Base-by-base conservation (phyloP, 176 grass and related monocot species). In the Elymus sibiricus region DNA sequence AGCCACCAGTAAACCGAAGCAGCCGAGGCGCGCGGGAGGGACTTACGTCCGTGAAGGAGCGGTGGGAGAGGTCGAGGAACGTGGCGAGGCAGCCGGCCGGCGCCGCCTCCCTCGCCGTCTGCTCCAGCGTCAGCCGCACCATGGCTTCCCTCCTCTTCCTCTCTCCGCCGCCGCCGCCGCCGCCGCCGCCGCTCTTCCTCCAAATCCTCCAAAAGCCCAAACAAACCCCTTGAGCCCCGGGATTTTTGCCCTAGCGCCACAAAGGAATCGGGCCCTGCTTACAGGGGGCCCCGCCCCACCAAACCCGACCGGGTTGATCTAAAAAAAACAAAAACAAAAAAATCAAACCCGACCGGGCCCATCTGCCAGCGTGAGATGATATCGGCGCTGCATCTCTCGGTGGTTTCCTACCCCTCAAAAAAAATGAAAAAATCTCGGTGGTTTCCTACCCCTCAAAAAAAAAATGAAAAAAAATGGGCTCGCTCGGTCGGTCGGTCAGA, bases 91-190 rank as follows among this genome's bases (percentile, higher is more conserved):
- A 44, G 5, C 70, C 86, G 10, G 76, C 83, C 42, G 76, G 51
- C 15, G 87, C 83, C 79, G 66, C 92, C 82, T 95, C 95, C 13
- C 83, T 78, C 74, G 84, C 76, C 56, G 90, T 86, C 91, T 95
- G 91, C 70, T 98, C 93, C 91, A 86, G 42, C 28, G 91, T 95
- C 47, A 98, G 89, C 65, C 86, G 87, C 76, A 77, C 81, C 95
- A 95, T 98, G 38, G 27, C n/a, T 53, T 2, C 49, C 49, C 12
- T 46, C 12, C 1, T 46, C 73, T 21, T 10, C 73, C 22, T 47
- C 44, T 46, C 39, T 22, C 70, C 87, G 49, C 72, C 74, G 53
- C 51, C 44, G 67, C 67, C 39, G 15, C 70, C 87, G 49, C 72
- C 74, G 53, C 51, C 44, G 67, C 67, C 27, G 72, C 67, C 19